Conservation (phyloP, 352 stramenopile genomes). For the Pythium periplocum region DNA sequence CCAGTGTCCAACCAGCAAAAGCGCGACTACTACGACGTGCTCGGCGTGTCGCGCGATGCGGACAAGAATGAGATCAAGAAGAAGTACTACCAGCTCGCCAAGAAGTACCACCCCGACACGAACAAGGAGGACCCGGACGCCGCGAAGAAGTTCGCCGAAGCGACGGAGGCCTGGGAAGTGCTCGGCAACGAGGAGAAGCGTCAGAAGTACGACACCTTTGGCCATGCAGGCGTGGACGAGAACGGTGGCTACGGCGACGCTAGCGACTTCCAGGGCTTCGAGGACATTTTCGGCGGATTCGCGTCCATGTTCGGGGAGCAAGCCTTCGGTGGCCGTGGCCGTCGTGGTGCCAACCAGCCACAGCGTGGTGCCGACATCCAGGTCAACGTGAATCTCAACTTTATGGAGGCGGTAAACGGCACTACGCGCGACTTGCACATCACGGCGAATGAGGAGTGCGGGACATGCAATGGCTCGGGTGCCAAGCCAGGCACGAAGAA, state of each 20-base stretch:
- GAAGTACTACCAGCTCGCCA: constrained; percentile 95
- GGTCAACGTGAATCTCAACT: constrained; percentile 90
- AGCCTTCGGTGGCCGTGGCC: constrained; percentile 61
- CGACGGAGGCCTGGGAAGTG: constrained; percentile 92
- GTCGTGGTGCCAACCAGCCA: constrained; percentile 57
- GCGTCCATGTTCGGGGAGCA: constrained; percentile 76
- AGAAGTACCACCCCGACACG: constrained; percentile 97
- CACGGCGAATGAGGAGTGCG: constrained; percentile 71
- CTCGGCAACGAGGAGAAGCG: constrained; percentile 92
- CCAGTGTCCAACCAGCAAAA: constrained; percentile 54
- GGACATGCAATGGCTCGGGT: constrained; percentile 71
- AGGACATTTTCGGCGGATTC: constrained; percentile 78
- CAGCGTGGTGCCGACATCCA: constrained; percentile 92
- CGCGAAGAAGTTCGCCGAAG: constrained; percentile 91
- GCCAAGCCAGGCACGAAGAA: constrained; percentile 81
- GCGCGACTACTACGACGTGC: constrained; percentile 96
- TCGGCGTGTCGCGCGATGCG: constrained; percentile 86
- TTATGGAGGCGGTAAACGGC: constrained; percentile 95
- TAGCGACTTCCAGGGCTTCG: constrained; percentile 73
- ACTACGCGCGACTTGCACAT: constrained; percentile 86
- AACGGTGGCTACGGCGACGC: constrained; percentile 68
- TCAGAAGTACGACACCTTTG: constrained; percentile 92
- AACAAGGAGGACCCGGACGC: constrained; percentile 93
- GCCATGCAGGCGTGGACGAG: constrained; percentile 92
- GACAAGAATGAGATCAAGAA: constrained; percentile 97